Percentiles rank a stretch among this genome's conserved stretches.
These are phyloP conservation scores for Phytophthora kernoviae DNA, from an alignment of 352 stramenopile species.

Conservation along the genomic window DNA sequence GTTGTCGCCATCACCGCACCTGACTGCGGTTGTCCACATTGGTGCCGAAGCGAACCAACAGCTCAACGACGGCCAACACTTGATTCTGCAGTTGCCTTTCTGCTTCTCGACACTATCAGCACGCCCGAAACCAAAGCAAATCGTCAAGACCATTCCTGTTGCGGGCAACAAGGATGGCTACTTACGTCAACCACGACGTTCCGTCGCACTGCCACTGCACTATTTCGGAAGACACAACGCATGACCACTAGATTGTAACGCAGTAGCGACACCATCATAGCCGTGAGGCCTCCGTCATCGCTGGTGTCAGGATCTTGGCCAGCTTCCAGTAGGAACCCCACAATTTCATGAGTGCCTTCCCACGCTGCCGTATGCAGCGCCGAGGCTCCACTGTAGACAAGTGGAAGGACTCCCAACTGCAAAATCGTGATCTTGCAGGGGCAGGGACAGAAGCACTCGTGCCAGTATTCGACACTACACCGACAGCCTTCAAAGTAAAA, in stretches of 20 bases:
- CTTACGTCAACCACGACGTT: constrained; percentile 32
- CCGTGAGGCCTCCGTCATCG: constrained; percentile 22
- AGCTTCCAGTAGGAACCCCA: constrained; percentile 18
- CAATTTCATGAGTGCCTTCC: constrained; percentile 16
- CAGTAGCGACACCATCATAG: constrained; percentile 30
- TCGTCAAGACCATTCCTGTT: constrained; percentile 2
- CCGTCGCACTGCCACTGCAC: constrained; percentile 10
- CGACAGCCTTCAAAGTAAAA: constrained; percentile 8
- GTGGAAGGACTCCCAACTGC: constrained; percentile 31
- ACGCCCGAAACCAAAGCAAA: too few relatives aligned
- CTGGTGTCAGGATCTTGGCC: constrained; percentile 26
- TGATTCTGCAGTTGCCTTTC: constrained; percentile 7
- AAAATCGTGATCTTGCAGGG: constrained; percentile 10
- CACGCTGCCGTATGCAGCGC: constrained; percentile 28
- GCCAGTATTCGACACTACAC: background rate
- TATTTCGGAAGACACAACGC: constrained; percentile 31
- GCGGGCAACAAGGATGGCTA: background rate
- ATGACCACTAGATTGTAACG: constrained; percentile 30
- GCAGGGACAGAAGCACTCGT: background rate
- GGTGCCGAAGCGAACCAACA: constrained; percentile 11
- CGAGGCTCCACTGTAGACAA: constrained; percentile 22
- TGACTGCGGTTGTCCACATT: constrained; percentile 17
- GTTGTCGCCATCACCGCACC: background rate
- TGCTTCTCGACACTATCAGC: constrained; percentile 19
- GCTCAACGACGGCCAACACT: constrained; percentile 8